Conservation (phyloP, 1,284 basidiomycete species). For the Laetiporus sulphureus region DNA sequence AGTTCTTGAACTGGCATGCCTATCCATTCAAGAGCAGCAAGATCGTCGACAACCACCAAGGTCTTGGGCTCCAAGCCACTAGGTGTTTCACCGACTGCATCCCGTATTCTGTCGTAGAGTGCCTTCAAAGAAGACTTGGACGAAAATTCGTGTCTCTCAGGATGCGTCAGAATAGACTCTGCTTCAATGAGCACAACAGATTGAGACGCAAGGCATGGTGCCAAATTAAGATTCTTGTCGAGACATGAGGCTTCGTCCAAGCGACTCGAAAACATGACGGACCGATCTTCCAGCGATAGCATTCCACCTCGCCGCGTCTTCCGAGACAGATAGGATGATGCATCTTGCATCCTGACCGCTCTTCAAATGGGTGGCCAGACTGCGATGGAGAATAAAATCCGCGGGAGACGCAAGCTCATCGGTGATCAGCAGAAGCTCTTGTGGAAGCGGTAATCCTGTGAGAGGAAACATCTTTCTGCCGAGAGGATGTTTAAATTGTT, state of each 20-base stretch:
- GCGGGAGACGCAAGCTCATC: slow-evolving; percentile 62
- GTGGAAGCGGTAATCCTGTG: slow-evolving; percentile 36
- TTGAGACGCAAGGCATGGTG: slow-evolving; percentile 35
- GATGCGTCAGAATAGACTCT: slow-evolving; percentile 2
- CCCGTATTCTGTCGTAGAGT: slow-evolving; percentile 29
- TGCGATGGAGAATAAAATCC: slow-evolving; percentile 56
- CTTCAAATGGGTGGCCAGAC: slow-evolving; percentile 46
- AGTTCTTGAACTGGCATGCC: slow-evolving; percentile 46
- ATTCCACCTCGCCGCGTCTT: slow-evolving; percentile 52
- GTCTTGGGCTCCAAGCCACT: slow-evolving; percentile 8
- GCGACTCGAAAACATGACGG: slow-evolving; percentile 15
- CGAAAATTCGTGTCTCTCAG: not conserved
- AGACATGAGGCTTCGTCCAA: not conserved
- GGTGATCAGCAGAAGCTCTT: slow-evolving; percentile 50
- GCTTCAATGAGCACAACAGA: slow-evolving; percentile 49
- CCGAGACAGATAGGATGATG: slow-evolving; percentile 52
- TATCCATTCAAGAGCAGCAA: slow-evolving; percentile 61
- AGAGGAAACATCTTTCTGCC: slow-evolving; percentile 45
- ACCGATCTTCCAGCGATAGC: slow-evolving; percentile 56
- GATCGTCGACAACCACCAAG: slow-evolving; percentile 61
- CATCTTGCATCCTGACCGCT: slow-evolving; percentile 28
- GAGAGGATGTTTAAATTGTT: no score
- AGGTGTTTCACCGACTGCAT: slow-evolving; percentile 11
- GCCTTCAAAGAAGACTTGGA: slow-evolving; percentile 21
- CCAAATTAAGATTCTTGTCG: slow-evolving; percentile 48